Base-by-base conservation (phyloP, 768 basidiomycete genomes). In the Agaricus subrufescens region DNA sequence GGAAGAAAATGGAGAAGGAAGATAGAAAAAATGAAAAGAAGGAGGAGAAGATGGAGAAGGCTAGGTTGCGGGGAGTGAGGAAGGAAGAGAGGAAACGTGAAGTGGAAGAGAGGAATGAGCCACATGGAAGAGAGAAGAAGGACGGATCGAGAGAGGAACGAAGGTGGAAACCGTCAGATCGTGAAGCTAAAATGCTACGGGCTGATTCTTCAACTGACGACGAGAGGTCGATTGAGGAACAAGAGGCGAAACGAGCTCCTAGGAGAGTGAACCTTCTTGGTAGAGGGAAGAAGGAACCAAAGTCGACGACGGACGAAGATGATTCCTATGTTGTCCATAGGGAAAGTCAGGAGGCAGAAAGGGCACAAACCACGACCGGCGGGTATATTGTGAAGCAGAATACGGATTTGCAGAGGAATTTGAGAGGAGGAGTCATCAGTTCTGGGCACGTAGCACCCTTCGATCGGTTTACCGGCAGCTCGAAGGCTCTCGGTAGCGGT, bases 251-350 rank as follows among this genome's bases (percentile, higher is more conserved):
- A n/a, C 61, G 14, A 49, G 55, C 47, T 15, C 12, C 44, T 10
- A 51, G 37, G 39, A 26, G 10, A 11, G 25, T 34, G 15, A 19
- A 29, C 26, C 37, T 54, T 23, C 43, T 47, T 34, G 54, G 39
- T 26, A 55, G 48, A 52, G 47, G 49, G 23, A 47, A 40, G 42
- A 52, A 34, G 42, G n/a, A 52, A 8, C 48, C 39, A 0, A 62
- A 60, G 19, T 66, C 65, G 6, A 40, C 69, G 44, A 67, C 64
- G 25, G 66, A 69, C 31, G 64, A 60, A 60, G 68, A 70, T 31
- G 48, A 66, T 5, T 50, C 53, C 34, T 11, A 34, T 26, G 37
- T 55, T n/a, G 37, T 68, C 15, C 38, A 57, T 10, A 48, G 59
- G 38, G 58, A 57, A n/a, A 37, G 45, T 31, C 55, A 55, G 38